Base-by-base conservation (phyloP, 139 green algal genomes). In the Chlorella vulgaris region DNA sequence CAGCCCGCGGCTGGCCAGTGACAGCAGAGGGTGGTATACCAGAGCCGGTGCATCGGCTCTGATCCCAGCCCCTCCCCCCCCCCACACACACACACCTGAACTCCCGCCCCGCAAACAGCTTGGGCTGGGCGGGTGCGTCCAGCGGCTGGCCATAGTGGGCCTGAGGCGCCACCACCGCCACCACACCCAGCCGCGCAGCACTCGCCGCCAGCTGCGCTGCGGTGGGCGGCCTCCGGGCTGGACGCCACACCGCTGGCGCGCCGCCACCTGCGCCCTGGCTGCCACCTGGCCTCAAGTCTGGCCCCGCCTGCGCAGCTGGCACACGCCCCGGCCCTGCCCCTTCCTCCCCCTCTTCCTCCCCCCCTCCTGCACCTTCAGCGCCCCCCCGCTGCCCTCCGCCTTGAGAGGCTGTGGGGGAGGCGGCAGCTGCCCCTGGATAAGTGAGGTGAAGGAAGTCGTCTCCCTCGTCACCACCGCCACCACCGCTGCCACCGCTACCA, bases 121-220 rank as follows among this genome's bases (percentile, higher is more conserved):
- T 36, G 7, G 88, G 81, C 13, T 81, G 69, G 5, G 79, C 69
- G 19, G 90, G 88, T 51, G 86, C 87, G 63, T 96, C 87, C 2
- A 3, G 36, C 6, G 89, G 67, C 29, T 90, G 82, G 51, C 89
- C 85, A 50, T 92, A 96, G 80, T 91, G 91, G 3, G 91, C 83
- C n/a, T 82, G 71, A 62, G 77, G 76, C 67, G 93, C 83, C 40
- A 93, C 74, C 21, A 92, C 74, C 2, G 80, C 79, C 67, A 61
- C 71, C 39, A 91, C 55, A 18, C 76, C 86, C 28, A 84, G 78
- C 73, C 80, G 51, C 19, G 60, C 43, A 40, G 58, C 68, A 40
- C 39, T 85, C 15, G 38, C 40, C 0, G 69, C 74, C 35, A 95
- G 79, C 62, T 93, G 66, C 18, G 58, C 73, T 53, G 67, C 26